phyloP scores from a whole-genome alignment of 495 filamentous ascomycete genomes.

The Platismatia glauca region DNA sequence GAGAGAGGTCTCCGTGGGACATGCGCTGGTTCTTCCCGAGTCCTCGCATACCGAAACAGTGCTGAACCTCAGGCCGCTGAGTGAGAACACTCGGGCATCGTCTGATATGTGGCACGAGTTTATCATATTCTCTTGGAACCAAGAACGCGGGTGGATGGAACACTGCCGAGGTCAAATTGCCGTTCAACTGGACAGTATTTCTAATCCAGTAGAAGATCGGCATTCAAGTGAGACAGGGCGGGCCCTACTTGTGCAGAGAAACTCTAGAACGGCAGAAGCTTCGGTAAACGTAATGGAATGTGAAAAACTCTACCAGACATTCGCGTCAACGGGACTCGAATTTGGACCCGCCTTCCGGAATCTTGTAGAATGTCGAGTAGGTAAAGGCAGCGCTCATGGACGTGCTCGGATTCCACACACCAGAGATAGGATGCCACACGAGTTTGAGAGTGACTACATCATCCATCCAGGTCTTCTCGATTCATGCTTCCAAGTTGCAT shows the following conservation, averaged over 20 bases:
- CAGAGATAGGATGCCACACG: neutral
- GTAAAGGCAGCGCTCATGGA: neutral
- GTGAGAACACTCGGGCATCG: neutral
- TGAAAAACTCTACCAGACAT: neutral
- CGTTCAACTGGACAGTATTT: neutral
- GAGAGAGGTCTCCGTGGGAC: neutral
- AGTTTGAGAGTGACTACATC: neutral
- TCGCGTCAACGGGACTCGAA: neutral
- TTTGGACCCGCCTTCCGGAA: neutral
- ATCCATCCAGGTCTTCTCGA: neutral
- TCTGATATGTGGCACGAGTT: neutral
- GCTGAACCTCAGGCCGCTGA: neutral
- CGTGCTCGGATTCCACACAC: neutral
- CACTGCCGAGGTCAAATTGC: neutral
- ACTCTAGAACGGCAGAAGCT: neutral
- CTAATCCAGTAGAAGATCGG: neutral
- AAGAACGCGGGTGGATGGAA: neutral
- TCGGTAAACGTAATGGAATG: neutral
- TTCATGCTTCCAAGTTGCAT: neutral
- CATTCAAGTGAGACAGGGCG: neutral
- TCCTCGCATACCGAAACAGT: neutral
- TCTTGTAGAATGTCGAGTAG: neutral
- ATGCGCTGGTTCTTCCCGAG: neutral
- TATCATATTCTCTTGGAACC: slow-evolving; percentile 2
- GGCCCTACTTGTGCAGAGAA: neutral